These are phyloP conservation scores for Chlorella ohadii DNA, from an alignment of 139 green algal genomes.

Conservation along the genomic window DNA sequence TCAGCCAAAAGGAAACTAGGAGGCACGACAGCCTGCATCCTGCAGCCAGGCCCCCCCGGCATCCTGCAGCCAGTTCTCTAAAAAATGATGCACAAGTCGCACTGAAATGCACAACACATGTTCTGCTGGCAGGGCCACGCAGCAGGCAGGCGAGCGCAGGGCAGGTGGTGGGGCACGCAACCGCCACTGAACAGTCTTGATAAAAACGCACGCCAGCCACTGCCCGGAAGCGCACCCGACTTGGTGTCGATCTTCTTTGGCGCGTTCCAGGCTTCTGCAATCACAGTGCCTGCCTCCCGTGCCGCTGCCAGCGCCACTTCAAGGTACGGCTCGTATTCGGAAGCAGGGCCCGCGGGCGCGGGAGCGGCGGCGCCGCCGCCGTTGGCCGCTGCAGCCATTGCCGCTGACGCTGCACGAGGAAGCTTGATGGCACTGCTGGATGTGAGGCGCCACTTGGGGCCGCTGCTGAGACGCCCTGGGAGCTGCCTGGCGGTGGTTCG, in stretches of 20 bases:
- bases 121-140: too few relatives aligned
- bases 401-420: not conserved
- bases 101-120: too few relatives aligned
- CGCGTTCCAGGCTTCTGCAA: conserved; percentile 48
- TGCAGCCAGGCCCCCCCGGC: too few relatives aligned
- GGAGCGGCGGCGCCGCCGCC: not conserved
- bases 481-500: not conserved
- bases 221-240: not conserved
- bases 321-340: conserved; percentile 26
- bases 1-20: too few relatives aligned
- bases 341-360: not conserved
- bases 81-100: too few relatives aligned
- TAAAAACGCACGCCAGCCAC: too few relatives aligned
- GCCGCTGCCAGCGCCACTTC: conserved; percentile 45
- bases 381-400: not conserved
- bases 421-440: not conserved
- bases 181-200: too few relatives aligned
- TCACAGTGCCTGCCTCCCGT: conserved; percentile 49
- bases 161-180: too few relatives aligned
- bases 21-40: too few relatives aligned
- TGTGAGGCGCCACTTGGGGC: not conserved
- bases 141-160: too few relatives aligned
- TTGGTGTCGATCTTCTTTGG: conserved; percentile 56
- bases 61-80: too few relatives aligned
- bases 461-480: not conserved